phyloP scores from a whole-genome alignment of 129 eudicot genomes.

The Calendula officinalis region DNA sequence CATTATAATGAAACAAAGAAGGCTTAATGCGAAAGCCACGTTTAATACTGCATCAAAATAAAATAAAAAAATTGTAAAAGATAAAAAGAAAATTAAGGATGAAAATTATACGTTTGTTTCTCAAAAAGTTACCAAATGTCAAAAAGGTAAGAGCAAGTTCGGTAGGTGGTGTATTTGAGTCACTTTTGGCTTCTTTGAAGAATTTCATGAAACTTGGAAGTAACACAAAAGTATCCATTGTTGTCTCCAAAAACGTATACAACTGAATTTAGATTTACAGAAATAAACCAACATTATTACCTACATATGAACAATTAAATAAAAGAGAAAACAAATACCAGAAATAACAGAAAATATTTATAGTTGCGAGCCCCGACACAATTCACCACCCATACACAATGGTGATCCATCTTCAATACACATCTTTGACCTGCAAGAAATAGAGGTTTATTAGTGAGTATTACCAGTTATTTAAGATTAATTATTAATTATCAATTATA shows the following conservation, averaged over 20 bases:
- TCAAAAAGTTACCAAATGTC: conserved; percentile 56
- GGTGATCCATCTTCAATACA: conserved; percentile 96
- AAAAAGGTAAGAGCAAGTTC: conserved; percentile 70
- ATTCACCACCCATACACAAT: conserved; percentile 92
- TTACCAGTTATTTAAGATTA: too few relatives aligned
- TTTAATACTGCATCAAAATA: conserved; percentile 86
- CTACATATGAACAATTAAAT: neutral
- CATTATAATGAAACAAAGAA: conserved; percentile 77
- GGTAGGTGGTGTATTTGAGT: conserved; percentile 62
- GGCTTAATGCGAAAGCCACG: conserved; percentile 82
- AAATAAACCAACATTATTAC: neutral
- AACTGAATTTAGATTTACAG: conserved; percentile 34
- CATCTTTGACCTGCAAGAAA: conserved; percentile 75
- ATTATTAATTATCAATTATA: neutral
- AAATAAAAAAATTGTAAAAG: conserved; percentile 64
- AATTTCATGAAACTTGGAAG: conserved; percentile 64
- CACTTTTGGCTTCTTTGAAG: conserved; percentile 51
- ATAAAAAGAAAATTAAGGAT: conserved; percentile 12
- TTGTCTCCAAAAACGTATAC: conserved; percentile 74
- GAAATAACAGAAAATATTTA: conserved; percentile 76
- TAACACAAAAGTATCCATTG: conserved; percentile 61
- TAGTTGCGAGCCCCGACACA: conserved; percentile 94
- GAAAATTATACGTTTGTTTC: neutral
- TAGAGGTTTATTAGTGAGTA: neutral
- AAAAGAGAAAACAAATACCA: conserved; percentile 41